phyloP scores from a whole-genome alignment of 176 grass and related monocot genomes.

The Ampelocalamus luodianensis region DNA sequence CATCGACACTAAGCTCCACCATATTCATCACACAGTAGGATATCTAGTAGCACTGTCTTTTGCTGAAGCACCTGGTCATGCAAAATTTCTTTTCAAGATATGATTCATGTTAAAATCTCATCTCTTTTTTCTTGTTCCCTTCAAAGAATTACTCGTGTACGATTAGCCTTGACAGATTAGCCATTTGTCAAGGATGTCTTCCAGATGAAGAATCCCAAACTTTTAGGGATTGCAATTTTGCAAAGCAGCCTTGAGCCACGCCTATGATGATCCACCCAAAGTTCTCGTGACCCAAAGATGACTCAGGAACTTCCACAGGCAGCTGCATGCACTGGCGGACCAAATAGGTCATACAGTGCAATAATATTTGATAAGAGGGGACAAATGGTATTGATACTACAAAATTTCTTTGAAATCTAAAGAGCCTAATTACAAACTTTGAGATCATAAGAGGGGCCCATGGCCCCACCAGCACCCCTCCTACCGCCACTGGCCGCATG shows the following conservation, averaged over 20 bases:
- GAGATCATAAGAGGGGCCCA: too few relatives aligned
- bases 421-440: too few relatives aligned
- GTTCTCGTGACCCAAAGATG: conserved; percentile 43
- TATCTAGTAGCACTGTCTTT: background rate
- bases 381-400: too few relatives aligned
- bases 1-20: conserved; percentile 5
- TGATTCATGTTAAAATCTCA: background rate
- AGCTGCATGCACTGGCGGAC: background rate
- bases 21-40: background rate
- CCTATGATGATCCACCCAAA: conserved; percentile 23
- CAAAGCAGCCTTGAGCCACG: background rate
- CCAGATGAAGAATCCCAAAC: background rate
- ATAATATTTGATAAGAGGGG: too few relatives aligned
- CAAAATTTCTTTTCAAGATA: conserved; percentile 2
- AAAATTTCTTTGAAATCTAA: too few relatives aligned
- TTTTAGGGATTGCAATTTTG: background rate
- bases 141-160: background rate
- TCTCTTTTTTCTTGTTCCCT: background rate
- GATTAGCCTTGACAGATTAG: background rate
- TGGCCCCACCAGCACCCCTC: too few relatives aligned
- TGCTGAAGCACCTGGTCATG: conserved; percentile 19
- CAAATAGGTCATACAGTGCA: too few relatives aligned
- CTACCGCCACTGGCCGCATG: background rate
- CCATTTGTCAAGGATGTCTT: background rate
- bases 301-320: conserved; percentile 52